phyloP scores from a whole-genome alignment of 2,329 filamentous ascomycete species.

The Tolypocladium pustulatum region DNA sequence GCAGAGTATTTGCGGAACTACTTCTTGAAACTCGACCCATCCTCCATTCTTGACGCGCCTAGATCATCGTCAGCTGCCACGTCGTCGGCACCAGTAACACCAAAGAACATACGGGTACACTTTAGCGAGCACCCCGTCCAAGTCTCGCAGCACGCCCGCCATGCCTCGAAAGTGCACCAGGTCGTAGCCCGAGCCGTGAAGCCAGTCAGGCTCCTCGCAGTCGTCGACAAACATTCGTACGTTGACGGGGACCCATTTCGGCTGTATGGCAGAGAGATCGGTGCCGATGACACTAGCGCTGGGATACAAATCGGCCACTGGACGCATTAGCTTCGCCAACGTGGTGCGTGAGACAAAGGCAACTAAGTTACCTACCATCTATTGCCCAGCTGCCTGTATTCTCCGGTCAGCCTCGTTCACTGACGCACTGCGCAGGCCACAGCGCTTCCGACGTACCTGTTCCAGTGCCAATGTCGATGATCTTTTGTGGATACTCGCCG shows the following conservation, averaged over 20 bases:
- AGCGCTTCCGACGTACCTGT: slow-evolving; percentile 25
- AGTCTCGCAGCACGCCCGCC: slow-evolving; percentile 40
- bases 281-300: slow-evolving; percentile 28
- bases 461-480: slow-evolving; percentile 39
- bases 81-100: not conserved
- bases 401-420: not conserved
- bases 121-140: slow-evolving; percentile 33
- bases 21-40: slow-evolving; percentile 41
- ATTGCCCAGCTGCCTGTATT: slow-evolving; percentile 40
- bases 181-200: slow-evolving; percentile 41
- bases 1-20: slow-evolving; percentile 27
- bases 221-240: slow-evolving; percentile 54
- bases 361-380: slow-evolving; percentile 26
- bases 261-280: slow-evolving; percentile 35
- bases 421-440: not conserved
- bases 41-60: slow-evolving; percentile 35
- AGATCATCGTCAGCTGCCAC: not conserved
- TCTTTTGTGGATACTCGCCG: slow-evolving; percentile 26
- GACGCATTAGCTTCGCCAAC: not conserved
- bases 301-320: slow-evolving; percentile 31
- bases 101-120: slow-evolving; percentile 20
- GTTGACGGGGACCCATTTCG: slow-evolving; percentile 44
- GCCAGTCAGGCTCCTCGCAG: slow-evolving; percentile 46
- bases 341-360: not conserved
- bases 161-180: slow-evolving; percentile 41